These are phyloP conservation scores for Dactylonectria estremocensis DNA, from an alignment of 2,329 filamentous ascomycete species.

Conservation along the genomic window DNA sequence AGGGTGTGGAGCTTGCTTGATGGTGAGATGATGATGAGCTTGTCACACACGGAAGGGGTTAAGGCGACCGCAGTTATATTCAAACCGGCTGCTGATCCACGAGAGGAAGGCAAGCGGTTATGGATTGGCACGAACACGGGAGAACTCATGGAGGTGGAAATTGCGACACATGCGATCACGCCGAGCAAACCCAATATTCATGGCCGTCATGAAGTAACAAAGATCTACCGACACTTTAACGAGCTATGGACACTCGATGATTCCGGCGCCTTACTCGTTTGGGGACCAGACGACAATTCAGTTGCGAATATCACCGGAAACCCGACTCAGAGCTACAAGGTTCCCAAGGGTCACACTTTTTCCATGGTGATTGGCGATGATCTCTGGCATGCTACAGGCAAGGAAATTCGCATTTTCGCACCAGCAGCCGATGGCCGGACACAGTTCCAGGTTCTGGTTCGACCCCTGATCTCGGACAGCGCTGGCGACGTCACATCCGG, in stretches of 20 bases:
- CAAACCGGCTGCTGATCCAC: constrained; percentile 83
- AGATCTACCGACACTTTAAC: constrained; percentile 87
- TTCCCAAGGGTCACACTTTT: constrained; percentile 87
- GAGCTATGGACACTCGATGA: constrained; percentile 97
- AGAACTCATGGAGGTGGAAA: constrained; percentile 91
- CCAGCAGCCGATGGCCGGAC: constrained; percentile 78
- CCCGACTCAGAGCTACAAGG: constrained; percentile 80
- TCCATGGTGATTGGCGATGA: constrained; percentile 89
- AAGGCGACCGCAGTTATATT: constrained; percentile 88
- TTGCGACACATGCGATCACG: constrained; percentile 79
- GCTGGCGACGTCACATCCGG: constrained; percentile 92
- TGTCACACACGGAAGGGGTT: constrained; percentile 87
- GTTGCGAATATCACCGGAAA: constrained; percentile 81
- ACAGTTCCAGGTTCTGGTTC: constrained; percentile 82
- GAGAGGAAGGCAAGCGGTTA: constrained; percentile 84
- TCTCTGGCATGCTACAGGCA: constrained; percentile 90
- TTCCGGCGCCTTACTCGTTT: constrained; percentile 87
- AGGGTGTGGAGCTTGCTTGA: constrained; percentile 89
- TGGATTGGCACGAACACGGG: constrained; percentile 94
- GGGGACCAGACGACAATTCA: constrained; percentile 82
- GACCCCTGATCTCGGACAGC: constrained; percentile 78
- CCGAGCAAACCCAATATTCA: constrained; percentile 81
- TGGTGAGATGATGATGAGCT: constrained; percentile 84
- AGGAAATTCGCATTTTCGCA: constrained; percentile 87
- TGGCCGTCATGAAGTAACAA: constrained; percentile 83